Percentiles rank a stretch among this genome's conserved stretches.
Evolutionary conservation across 495 filamentous ascomycete genomes (phyloP).

Genomic region (Aspergillus saccharolyticus): DNA sequence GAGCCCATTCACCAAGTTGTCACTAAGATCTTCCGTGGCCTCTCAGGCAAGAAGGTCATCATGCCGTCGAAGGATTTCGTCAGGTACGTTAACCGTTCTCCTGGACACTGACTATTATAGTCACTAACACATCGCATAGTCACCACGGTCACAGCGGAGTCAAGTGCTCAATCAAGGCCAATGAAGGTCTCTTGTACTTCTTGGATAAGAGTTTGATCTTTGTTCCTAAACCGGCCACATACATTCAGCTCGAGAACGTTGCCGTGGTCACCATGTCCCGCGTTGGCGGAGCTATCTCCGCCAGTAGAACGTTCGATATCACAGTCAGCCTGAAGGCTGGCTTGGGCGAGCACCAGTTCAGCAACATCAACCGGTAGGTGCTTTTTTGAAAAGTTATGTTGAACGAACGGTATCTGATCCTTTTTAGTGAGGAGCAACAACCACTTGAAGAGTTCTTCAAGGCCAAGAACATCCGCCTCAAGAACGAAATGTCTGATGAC

Average conservation of each 20-base stretch:
- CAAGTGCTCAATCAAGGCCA: conserved; percentile 99
- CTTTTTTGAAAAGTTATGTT: neutral
- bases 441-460: conserved; percentile 95
- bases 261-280: conserved; percentile 89
- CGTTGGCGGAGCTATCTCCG: conserved; percentile 88
- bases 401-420: conserved; percentile 10
- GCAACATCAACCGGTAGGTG: conserved; percentile 88
- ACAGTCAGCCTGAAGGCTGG: conserved; percentile 78
- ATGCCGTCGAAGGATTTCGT: conserved; percentile 90
- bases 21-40: conserved; percentile 85
- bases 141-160: conserved; percentile 93
- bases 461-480: conserved; percentile 84
- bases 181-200: conserved; percentile 94
- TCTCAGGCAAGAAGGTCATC: conserved; percentile 90
- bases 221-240: conserved; percentile 95
- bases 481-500: conserved; percentile 88
- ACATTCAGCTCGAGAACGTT: conserved; percentile 89
- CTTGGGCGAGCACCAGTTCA: conserved; percentile 83
- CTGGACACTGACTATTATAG: neutral
- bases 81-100: conserved; percentile 37
- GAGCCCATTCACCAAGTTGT: conserved; percentile 87
- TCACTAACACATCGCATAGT: conserved; percentile 32
- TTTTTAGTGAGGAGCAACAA: conserved; percentile 77
- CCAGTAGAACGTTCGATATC: conserved; percentile 95
- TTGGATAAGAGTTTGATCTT: conserved; percentile 99